Evolutionary conservation across 352 stramenopile species (phyloP).

Genomic region (Globisporangium emineosum): DNA sequence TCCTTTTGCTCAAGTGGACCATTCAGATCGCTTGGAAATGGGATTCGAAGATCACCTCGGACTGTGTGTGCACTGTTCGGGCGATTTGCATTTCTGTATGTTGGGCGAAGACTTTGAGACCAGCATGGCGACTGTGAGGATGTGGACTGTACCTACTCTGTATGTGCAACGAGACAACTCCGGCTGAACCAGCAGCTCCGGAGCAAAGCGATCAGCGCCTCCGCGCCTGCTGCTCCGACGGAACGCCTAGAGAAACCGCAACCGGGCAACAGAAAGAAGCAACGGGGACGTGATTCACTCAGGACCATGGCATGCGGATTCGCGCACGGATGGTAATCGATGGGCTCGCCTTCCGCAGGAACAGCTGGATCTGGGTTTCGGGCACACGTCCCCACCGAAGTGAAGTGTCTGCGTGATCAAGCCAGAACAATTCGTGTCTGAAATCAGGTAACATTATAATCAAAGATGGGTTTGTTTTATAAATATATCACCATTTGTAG

Average conservation of each 20-base stretch:
- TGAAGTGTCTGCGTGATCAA: neutral
- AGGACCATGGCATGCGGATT: neutral
- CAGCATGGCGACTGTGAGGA: too few species aligned
- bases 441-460: neutral
- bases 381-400: conserved; percentile 1
- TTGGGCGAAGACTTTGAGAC: too few species aligned
- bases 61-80: neutral
- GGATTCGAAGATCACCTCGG: too few species aligned
- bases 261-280: neutral
- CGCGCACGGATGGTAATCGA: neutral
- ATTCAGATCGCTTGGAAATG: neutral
- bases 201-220: neutral
- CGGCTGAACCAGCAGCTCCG: too few species aligned
- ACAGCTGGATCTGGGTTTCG: neutral
- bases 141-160: too few species aligned
- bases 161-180: neutral
- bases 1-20: neutral
- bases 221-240: neutral
- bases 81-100: neutral
- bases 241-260: neutral
- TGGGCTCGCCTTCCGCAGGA: neutral
- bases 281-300: neutral
- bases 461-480: neutral
- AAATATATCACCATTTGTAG: too few species aligned
- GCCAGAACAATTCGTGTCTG: neutral